Percentiles rank a stretch among this genome's conserved stretches.
phyloP scores from a whole-genome alignment of 108 stramenopile species.

The Epithemia pelagica region DNA sequence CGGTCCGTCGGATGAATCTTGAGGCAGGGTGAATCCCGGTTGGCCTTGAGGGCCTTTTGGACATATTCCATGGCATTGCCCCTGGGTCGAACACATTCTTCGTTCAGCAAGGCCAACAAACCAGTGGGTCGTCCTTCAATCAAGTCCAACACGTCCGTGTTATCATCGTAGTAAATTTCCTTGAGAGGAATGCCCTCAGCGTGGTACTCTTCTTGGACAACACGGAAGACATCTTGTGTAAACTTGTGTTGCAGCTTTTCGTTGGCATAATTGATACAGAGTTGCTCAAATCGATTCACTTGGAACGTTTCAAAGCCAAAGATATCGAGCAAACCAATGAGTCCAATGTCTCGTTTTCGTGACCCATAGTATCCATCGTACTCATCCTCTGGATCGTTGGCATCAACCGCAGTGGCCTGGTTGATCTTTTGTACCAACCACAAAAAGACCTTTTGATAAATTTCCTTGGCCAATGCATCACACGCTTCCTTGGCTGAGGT shows the following conservation, averaged over 20 bases:
- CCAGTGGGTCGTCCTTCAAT: conserved; percentile 89
- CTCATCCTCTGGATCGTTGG: conserved; percentile 18
- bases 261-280: conserved; percentile 93
- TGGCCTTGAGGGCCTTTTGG: conserved; percentile 46
- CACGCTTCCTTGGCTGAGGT: conserved; percentile 70
- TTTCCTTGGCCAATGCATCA: conserved; percentile 94
- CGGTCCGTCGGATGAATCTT: conserved; percentile 33
- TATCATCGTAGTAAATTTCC: conserved; percentile 90
- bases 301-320: conserved; percentile 97
- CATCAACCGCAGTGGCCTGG: conserved; percentile 52
- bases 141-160: conserved; percentile 82
- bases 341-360: conserved; percentile 34
- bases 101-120: conserved; percentile 87
- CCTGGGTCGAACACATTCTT: conserved; percentile 88
- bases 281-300: conserved; percentile 85
- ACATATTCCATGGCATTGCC: conserved; percentile 83
- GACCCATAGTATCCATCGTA: conserved; percentile 25
- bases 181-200: conserved; percentile 84
- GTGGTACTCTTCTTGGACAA: conserved; percentile 86
- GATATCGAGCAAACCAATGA: conserved; percentile 96
- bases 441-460: conserved; percentile 72
- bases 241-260: conserved; percentile 91
- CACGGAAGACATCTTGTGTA: conserved; percentile 79
- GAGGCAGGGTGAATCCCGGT: conserved; percentile 45
- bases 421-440: conserved; percentile 80